A percentile compares a stretch with the other conserved stretches of the same genome.
Evolutionary conservation across 1,139 yeast species (phyloP).

Genomic region (Pichia terricola): DNA sequence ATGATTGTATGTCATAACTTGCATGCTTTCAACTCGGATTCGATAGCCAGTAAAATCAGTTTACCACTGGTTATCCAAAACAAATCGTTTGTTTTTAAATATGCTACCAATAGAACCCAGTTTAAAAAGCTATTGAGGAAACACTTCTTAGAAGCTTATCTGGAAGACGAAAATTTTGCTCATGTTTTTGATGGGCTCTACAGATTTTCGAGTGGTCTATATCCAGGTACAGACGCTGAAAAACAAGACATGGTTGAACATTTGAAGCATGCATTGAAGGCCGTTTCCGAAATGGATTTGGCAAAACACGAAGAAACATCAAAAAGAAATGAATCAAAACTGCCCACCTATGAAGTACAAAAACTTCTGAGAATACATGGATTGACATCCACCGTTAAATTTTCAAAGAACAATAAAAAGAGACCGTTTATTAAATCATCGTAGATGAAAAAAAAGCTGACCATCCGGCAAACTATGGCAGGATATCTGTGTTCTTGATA

Average conservation of each 20-base stretch:
- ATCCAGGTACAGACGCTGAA: conserved; percentile 32
- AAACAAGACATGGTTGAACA: conserved; percentile 24
- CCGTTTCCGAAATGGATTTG: conserved; percentile 15
- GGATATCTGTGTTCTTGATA: too few species aligned
- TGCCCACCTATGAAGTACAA: neutral
- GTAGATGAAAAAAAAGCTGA: too few species aligned
- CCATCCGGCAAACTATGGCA: too few species aligned
- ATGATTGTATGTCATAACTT: conserved; percentile 23
- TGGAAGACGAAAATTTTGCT: conserved; percentile 6
- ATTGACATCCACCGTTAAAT: conserved; percentile 14
- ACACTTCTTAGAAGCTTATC: conserved; percentile 15
- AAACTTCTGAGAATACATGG: too few species aligned
- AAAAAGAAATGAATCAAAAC: neutral
- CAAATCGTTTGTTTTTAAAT: conserved; percentile 25
- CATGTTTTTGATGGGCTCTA: conserved; percentile 38
- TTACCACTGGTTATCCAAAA: conserved; percentile 19
- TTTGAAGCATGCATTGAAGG: conserved; percentile 26
- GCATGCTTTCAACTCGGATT: conserved; percentile 14
- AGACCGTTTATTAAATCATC: neutral
- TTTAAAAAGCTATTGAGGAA: conserved; percentile 34
- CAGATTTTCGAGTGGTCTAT: conserved; percentile 28
- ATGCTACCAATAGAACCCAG: conserved; percentile 35
- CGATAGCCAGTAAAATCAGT: conserved; percentile 3
- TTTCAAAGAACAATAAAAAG: conserved; percentile 9
- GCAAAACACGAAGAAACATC: neutral